Base-by-base conservation (phyloP, 352 stramenopile species). In the Phytophthora citrophthora region DNA sequence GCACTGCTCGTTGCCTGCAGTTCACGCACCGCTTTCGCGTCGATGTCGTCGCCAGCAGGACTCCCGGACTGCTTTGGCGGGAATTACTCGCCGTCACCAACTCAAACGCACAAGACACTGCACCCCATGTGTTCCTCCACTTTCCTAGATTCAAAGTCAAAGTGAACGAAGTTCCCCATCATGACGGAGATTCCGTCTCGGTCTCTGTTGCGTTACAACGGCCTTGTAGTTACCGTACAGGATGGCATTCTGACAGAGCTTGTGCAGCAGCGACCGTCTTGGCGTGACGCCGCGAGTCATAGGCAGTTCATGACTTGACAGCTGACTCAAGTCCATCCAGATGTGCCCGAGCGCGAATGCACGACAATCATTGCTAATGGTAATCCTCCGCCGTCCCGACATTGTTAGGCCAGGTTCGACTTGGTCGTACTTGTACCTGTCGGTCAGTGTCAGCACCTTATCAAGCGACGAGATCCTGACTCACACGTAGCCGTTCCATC, bases 261-360 rank as follows among this genome's bases (percentile, higher is more conserved):
- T 10, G n/a, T 50, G 20, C 2, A 2, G 20, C 20, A 20, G 2
- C 2, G 26, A 34, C 40, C n/a, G 34, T 24, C 7, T 56, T 44
- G 38, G 15, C 36, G 20, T 54, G 27, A 52, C 18, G 18, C 16
- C 18, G 18, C 16, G 44, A 34, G 34, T 16, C 34, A 40, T 16
- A 8, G 36, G 45, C 36, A 61, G 50, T 9, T 32, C 27, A 44
- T 56, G 60, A 29, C n/a, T 54, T 54, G 36, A 58, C 56, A 71
- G 34, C 54, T 61, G 55, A 62, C 44, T 71, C 49, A 67, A 69
- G 32, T 20, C 9, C 41, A 61, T 67, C 62, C 64, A 68, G 44
- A 39, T 67, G 56, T 53, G 31, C 38, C 36, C 27, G 15, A 23
- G 11, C 24, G 18, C 58, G 52, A 72, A 38, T 7, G 24, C 27